phyloP scores from a whole-genome alignment of 2,329 filamentous ascomycete genomes.

The Camillea tinctor region DNA sequence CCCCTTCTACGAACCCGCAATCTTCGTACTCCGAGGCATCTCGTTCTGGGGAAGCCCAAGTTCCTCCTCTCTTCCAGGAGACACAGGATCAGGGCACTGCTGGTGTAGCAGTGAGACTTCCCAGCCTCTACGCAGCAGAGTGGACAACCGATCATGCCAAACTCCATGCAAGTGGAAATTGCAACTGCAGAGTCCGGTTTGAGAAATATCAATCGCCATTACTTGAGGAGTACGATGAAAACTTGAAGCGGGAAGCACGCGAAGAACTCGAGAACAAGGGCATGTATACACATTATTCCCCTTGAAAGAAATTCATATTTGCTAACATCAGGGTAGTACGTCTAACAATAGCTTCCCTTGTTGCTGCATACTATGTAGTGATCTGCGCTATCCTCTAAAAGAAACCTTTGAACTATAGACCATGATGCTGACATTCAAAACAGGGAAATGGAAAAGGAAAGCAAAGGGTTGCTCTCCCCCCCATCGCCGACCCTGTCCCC shows the following conservation, averaged over 20 bases:
- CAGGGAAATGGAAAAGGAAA: neutral
- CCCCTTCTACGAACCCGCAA: neutral
- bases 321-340: neutral
- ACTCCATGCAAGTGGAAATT: constrained; percentile 35
- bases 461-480: neutral
- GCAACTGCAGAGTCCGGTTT: constrained; percentile 36
- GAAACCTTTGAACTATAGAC: neutral
- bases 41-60: too few species aligned
- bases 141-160: constrained; percentile 40
- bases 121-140: constrained; percentile 40
- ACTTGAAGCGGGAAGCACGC: neutral
- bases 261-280: neutral
- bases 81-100: constrained; percentile 9
- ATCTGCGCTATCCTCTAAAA: neutral
- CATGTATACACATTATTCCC: neutral
- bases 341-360: neutral
- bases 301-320: neutral
- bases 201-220: constrained; percentile 26
- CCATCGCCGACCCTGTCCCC: neutral
- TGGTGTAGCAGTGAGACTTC: constrained; percentile 31
- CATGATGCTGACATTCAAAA: neutral
- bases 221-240: constrained; percentile 1
- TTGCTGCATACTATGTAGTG: too few species aligned
- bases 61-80: constrained; percentile 20
- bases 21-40: too few species aligned